A percentile compares a stretch with the other conserved stretches of the same genome.
Conservation (phyloP, 2,329 filamentous ascomycete genomes). For the Karstenula rhodostoma region DNA sequence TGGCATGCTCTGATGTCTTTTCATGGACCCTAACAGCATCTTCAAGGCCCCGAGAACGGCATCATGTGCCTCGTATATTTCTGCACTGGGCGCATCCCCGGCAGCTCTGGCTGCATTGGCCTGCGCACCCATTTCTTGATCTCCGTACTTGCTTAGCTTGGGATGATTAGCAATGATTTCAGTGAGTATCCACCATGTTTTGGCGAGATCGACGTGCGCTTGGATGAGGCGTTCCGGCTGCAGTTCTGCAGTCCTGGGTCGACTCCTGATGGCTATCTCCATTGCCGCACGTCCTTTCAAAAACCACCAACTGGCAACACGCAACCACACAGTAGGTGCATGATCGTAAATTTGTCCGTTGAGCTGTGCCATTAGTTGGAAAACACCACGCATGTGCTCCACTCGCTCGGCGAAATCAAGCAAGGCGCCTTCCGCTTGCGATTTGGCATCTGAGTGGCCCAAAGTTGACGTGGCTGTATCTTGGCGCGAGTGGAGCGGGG, state of each 20-base stretch:
- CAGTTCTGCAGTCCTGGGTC: conserved; percentile 61
- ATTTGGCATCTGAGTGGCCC: conserved; percentile 42
- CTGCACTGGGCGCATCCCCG: conserved; percentile 55
- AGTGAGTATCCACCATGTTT: conserved; percentile 79
- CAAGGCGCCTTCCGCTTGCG: conserved; percentile 60
- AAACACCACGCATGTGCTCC: conserved; percentile 77
- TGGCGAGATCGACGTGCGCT: conserved; percentile 84
- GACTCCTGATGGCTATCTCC: conserved; percentile 74
- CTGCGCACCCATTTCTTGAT: conserved; percentile 33
- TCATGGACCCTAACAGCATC: conserved; percentile 82
- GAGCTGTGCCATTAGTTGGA: conserved; percentile 79
- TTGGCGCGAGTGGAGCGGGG: conserved; percentile 28
- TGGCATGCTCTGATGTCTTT: conserved; percentile 80
- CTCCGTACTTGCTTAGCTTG: conserved; percentile 35
- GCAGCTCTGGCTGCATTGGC: conserved; percentile 38
- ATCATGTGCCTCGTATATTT: conserved; percentile 61
- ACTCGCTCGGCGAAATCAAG: conserved; percentile 75
- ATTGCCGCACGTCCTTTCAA: conserved; percentile 79
- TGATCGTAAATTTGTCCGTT: conserved; percentile 71
- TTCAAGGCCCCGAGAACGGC: conserved; percentile 70
- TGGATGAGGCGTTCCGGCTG: conserved; percentile 68
- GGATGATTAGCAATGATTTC: conserved; percentile 52
- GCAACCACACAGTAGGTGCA: conserved; percentile 71
- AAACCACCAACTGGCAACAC: conserved; percentile 89
- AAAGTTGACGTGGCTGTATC: conserved; percentile 27